These are phyloP conservation scores for Tolypocladium sp. DNA, from an alignment of 2,329 filamentous ascomycete species.

Conservation along the genomic window DNA sequence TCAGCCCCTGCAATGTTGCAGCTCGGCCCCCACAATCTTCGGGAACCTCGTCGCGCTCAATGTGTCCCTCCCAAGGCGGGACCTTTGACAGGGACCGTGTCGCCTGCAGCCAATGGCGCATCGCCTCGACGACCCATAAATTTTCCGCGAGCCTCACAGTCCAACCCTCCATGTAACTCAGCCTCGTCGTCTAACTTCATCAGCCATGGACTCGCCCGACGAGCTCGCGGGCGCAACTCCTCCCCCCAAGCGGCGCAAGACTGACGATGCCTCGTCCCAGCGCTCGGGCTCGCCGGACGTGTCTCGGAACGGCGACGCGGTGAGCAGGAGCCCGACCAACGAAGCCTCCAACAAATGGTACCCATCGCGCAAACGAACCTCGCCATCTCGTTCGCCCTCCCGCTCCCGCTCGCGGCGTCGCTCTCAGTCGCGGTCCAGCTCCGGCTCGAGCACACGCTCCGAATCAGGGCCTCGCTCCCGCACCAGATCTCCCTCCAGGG, in stretches of 20 bases:
- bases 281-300: conserved; percentile 15
- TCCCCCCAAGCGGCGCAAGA: conserved; percentile 23
- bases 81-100: neutral
- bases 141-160: conserved; percentile 4
- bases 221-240: conserved; percentile 15
- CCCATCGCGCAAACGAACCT: neutral
- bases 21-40: neutral
- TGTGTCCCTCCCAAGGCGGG: neutral
- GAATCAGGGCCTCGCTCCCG: conserved; percentile 23
- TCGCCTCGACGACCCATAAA: conserved; percentile 3
- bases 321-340: neutral
- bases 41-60: neutral
- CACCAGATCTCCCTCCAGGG: conserved; percentile 16
- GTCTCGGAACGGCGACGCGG: neutral
- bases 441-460: conserved; percentile 27
- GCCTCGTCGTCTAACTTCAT: neutral
- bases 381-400: neutral
- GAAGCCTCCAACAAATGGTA: neutral
- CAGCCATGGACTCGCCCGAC: conserved; percentile 19
- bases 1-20: neutral
- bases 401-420: conserved; percentile 16
- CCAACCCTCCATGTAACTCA: neutral
- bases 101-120: neutral
- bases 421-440: conserved; percentile 23
- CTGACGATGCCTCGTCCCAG: conserved; percentile 16